Conservation (phyloP, 352 stramenopile species). For the Phytopythium kandeliae region DNA sequence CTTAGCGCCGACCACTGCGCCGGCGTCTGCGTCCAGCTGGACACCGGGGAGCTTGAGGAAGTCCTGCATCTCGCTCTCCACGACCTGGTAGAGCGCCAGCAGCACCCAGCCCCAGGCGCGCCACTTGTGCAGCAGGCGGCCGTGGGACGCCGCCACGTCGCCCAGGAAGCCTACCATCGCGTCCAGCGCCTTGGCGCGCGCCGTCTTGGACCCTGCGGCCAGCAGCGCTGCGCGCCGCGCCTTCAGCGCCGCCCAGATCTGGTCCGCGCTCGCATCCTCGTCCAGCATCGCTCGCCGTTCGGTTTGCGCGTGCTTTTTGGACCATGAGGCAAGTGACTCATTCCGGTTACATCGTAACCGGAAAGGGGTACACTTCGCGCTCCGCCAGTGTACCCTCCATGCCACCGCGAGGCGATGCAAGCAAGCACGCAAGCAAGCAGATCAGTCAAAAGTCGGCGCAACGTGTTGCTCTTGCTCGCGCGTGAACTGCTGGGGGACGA, state of each 20-base stretch:
- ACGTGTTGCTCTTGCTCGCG: too few species aligned
- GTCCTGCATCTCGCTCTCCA: constrained; percentile 39
- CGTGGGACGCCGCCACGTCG: constrained; percentile 25
- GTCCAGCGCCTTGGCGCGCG: constrained; percentile 21
- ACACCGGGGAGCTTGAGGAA: constrained; percentile 21
- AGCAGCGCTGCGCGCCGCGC: constrained; percentile 36
- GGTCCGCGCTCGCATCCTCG: constrained; percentile 13
- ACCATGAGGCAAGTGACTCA: too few species aligned
- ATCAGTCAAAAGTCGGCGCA: too few species aligned
- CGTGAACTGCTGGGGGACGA: too few species aligned
- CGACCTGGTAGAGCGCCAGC: constrained; percentile 32
- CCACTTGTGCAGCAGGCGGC: constrained; percentile 66
- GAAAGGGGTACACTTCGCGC: too few species aligned
- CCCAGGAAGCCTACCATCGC: constrained; percentile 46
- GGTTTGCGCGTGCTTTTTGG: too few species aligned
- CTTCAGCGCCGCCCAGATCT: constrained; percentile 43
- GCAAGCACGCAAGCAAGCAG: too few species aligned
- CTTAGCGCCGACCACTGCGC: constrained; percentile 12
- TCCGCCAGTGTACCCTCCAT: too few species aligned
- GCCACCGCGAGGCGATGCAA: too few species aligned
- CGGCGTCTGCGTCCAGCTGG: neutral
- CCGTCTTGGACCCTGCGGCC: constrained; percentile 29
- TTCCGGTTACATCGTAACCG: too few species aligned
- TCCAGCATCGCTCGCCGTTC: neutral
- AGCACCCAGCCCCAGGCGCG: constrained; percentile 61